Evolutionary conservation across 257 asterid genomes (phyloP), one percentile per base, ranked within the genome.

Genomic region (Penstemon barbatus): DNA sequence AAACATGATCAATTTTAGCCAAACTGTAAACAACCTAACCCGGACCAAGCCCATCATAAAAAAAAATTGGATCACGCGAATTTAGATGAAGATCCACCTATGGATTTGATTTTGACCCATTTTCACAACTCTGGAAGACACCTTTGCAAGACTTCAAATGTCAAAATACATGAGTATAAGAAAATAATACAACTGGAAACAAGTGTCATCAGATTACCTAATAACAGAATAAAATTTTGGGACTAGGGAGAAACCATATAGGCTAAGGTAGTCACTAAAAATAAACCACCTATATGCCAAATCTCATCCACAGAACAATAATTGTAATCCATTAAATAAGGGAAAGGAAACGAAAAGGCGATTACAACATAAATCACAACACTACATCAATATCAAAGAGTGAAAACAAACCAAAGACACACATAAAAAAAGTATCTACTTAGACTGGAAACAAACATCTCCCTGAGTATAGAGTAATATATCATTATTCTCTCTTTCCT

Each of bases 201-300:
- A 18, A 19, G 33, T 25, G 33, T 25, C 33, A 25, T 25, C 33
- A 25, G 33, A 25, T 25, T 25, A 25, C 33, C 33, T 25, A 25
- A 1, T 25, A 25, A 25, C 33, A 0, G 33, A 25, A 25, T 25
- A 25, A 25, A 25, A 25, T 25, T 0, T 25, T 25, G 33, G 33
- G 2, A 1, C 33, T 25, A 0, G 33, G 33, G 2, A 25, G 33
- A 25, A 25, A 25, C 74, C 72, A 39, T 18, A 59, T 58, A 60
- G 70, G 71, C 74, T 57, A 70, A 63, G 73, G 83, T 70, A 74
- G 82, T 74, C 53, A 52, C 65, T 66, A 57, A 71, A 71, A 73
- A 68, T 74, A 84, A 84, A 79, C 90, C 86, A 82, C 88, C 93
- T 75, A 79, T 50, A 48, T 66, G 78, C 87, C 86, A 75, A 75